Base-by-base conservation (phyloP, 192 early-diverging fungal genomes). In the Entomortierella chlamydospora region DNA sequence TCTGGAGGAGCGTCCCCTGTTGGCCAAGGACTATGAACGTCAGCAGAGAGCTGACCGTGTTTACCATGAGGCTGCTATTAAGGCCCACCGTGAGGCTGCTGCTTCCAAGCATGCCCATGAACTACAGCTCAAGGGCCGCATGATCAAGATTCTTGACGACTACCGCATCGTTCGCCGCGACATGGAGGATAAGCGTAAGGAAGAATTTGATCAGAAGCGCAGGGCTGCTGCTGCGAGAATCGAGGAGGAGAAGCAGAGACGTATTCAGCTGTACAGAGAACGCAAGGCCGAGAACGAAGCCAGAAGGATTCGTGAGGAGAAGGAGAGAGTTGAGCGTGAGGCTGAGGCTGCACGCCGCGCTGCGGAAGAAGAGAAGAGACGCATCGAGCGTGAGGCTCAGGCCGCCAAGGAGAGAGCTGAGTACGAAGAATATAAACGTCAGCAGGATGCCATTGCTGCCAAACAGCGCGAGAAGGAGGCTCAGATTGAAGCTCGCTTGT, bases 1-100 rank as follows among this genome's bases (percentile, higher is more conserved):
- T 68, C 88, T 91, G 79, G 90, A 91, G 61, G 98, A 99, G 86
- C 92, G 93, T 71, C 93, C 97, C 50, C 84, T 98, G 31, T 89
- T 98, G 49, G 90, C 90, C 49, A 89, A 93, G 65, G 97, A 99
- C 82, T 97, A 98, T 73, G 94, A 94, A 50, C 85, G 87, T 42
- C 97, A 99, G 83, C 94, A 94, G 83, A 87, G 86, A 82, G 81
- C 73, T n/a, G 98, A 99, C 81, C 83, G 83, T 68, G 92, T 91
- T 52, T 89, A 88, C 82, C 89, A 96, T 81, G 90, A 93, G 30
- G 90, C 87, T 45, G 89, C 93, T 30, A 82, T 87, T 70, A 89
- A 90, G 78, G 90, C 90, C 28, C 86, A 90, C 59, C 74, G 91
- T n/a, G 89, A 88, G 45, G 83, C 91, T 49, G 81, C 95, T 30